Evolutionary conservation across 2,329 filamentous ascomycete genomes (phyloP), one percentile per base, ranked within the genome.

Genomic region (Chaetomium sp.): DNA sequence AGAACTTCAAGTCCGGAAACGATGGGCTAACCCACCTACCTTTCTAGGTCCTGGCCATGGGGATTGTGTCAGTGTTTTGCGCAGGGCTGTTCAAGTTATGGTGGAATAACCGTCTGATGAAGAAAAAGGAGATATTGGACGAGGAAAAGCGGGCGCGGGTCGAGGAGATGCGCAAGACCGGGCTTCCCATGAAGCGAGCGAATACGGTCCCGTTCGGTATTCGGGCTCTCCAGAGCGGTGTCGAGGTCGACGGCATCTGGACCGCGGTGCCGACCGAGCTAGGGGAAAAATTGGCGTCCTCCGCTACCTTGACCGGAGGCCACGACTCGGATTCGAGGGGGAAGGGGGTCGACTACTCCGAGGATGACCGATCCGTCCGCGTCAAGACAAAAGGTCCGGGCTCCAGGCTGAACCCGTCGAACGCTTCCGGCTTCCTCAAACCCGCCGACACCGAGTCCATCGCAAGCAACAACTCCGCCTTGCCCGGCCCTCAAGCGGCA

Each of bases 231-330:
- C 86, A 96, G 68, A 87, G 82, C 62, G 91, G 91, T 5, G 77
- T 95, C 44, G 82, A 92, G 67, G 82, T 95, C 6, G 89, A 95
- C 61, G 91, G 90, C 4, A 91, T 96, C 50, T 90, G 87, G 85
- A 82, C 77, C 45, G 70, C 72, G 8, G 75, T 74, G 9, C 73
- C 76, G 9, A 65, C 56, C 49, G 61, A 58, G 27, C 52, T 57
- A 33, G 59, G 54, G 1, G 58, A 59, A 12, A 66, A 63, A 42
- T 47, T 56, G 34, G 59, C 57, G 6, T 57, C 61, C 7, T 61
- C 62, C 7, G 57, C 58, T 4, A 62, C 61, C 5, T 43, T 66
- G 40, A 56, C 59, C 14, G 56, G 53, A 12, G 56, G 53, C 34
- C 37, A 51, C 11, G 58, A 62, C 27, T 48, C 54, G 27, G 59